These are phyloP conservation scores for Aotearoamyces nothofagi DNA, from an alignment of 2,329 filamentous ascomycete genomes.

Conservation along the genomic window DNA sequence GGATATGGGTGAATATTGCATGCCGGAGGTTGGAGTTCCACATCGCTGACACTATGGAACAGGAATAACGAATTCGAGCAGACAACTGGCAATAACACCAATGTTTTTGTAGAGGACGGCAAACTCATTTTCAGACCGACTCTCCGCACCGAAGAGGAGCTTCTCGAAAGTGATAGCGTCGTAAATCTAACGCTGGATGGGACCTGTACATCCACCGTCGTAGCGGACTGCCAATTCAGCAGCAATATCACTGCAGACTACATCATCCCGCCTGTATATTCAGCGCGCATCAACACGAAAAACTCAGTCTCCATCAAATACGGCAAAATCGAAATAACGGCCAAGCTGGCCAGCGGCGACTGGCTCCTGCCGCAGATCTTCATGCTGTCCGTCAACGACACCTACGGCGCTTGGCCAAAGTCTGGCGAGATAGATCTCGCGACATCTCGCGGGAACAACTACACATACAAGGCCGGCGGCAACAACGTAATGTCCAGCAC, in stretches of 20 bases:
- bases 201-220: slow-evolving; percentile 48
- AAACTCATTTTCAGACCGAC: slow-evolving; percentile 64
- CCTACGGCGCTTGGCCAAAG: slow-evolving; percentile 62
- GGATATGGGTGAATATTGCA: slow-evolving; percentile 20
- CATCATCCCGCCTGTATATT: slow-evolving; percentile 64
- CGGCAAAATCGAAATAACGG: slow-evolving; percentile 66
- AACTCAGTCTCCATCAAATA: slow-evolving; percentile 59
- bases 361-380: slow-evolving; percentile 91
- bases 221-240: slow-evolving; percentile 46
- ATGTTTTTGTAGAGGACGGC: slow-evolving; percentile 57
- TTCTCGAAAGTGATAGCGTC: slow-evolving; percentile 49
- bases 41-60: slow-evolving; percentile 40
- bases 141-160: slow-evolving; percentile 50
- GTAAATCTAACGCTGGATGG: slow-evolving; percentile 53
- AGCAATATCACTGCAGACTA: slow-evolving; percentile 69
- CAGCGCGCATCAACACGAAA: slow-evolving; percentile 64
- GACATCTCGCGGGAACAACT: slow-evolving; percentile 72
- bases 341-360: slow-evolving; percentile 61
- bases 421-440: slow-evolving; percentile 77
- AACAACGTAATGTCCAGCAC: slow-evolving; percentile 70
- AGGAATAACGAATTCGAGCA: slow-evolving; percentile 72
- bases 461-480: slow-evolving; percentile 59
- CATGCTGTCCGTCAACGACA: slow-evolving; percentile 64
- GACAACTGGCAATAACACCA: slow-evolving; percentile 58
- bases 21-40: slow-evolving; percentile 33